Evolutionary conservation across 2,329 filamentous ascomycete species (phyloP).

Genomic region (Penicillium sp.): DNA sequence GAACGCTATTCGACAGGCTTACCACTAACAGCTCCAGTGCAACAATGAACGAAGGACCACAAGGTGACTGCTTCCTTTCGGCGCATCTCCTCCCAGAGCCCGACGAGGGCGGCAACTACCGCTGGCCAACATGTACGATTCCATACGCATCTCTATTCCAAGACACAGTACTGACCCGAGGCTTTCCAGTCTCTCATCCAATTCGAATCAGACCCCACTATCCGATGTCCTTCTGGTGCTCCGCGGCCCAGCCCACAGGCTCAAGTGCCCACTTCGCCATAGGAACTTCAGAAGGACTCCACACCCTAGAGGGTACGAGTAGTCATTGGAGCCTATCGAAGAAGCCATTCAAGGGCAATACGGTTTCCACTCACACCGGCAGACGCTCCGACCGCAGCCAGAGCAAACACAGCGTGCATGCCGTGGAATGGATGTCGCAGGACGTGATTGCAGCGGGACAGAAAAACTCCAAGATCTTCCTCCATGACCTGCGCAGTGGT

Average conservation of each 20-base stretch:
- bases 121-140: conserved; percentile 34
- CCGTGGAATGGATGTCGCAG: conserved; percentile 42
- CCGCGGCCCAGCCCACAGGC: conserved; percentile 35
- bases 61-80: conserved; percentile 35
- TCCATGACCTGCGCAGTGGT: conserved; percentile 39
- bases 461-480: conserved; percentile 35
- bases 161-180: background rate
- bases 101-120: conserved; percentile 34
- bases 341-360: conserved; percentile 14
- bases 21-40: conserved; percentile 29
- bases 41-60: conserved; percentile 38
- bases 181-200: conserved; percentile 26
- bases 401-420: conserved; percentile 24
- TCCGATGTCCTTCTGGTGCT: conserved; percentile 37
- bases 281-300: conserved; percentile 40
- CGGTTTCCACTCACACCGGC: background rate
- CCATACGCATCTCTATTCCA: background rate
- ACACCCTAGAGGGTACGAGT: conserved; percentile 32
- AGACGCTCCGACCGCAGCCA: background rate
- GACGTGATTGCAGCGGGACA: conserved; percentile 40
- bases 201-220: conserved; percentile 27
- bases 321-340: conserved; percentile 34
- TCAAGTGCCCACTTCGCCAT: conserved; percentile 37
- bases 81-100: conserved; percentile 34
- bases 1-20: background rate